phyloP scores from a whole-genome alignment of 75 land plant genomes.

The Isoetes taiwanensis region DNA sequence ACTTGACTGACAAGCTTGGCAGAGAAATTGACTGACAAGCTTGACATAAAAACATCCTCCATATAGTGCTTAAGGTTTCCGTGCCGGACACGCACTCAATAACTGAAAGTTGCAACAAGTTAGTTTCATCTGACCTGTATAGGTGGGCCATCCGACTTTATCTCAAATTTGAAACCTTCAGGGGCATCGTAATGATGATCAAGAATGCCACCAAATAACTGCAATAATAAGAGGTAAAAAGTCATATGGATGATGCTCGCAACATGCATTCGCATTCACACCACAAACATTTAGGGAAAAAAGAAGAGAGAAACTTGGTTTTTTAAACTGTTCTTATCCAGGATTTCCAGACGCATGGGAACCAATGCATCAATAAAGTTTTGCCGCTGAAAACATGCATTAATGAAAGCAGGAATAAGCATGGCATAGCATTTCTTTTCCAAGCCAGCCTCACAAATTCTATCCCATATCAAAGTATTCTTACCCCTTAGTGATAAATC shows the following conservation, averaged over 20 bases:
- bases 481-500: too few species aligned
- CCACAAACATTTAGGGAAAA: neutral
- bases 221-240: neutral
- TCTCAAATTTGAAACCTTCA: constrained; percentile 55
- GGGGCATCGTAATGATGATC: constrained; percentile 83
- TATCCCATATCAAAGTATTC: too few species aligned
- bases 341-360: neutral
- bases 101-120: neutral
- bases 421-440: too few species aligned
- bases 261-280: neutral
- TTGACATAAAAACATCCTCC: too few species aligned
- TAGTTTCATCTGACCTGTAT: constrained; percentile 81
- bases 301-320: neutral
- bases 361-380: neutral
- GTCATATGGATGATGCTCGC: neutral
- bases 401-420: too few species aligned
- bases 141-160: constrained; percentile 41
- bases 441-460: too few species aligned
- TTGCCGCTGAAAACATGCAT: too few species aligned
- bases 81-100: neutral
- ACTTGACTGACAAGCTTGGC: too few species aligned
- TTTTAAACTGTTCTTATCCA: neutral
- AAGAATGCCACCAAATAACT: constrained; percentile 72
- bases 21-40: too few species aligned
- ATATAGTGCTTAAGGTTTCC: neutral